Conservation (phyloP, 2,329 filamentous ascomycete species). For the Monosporascus sp. region DNA sequence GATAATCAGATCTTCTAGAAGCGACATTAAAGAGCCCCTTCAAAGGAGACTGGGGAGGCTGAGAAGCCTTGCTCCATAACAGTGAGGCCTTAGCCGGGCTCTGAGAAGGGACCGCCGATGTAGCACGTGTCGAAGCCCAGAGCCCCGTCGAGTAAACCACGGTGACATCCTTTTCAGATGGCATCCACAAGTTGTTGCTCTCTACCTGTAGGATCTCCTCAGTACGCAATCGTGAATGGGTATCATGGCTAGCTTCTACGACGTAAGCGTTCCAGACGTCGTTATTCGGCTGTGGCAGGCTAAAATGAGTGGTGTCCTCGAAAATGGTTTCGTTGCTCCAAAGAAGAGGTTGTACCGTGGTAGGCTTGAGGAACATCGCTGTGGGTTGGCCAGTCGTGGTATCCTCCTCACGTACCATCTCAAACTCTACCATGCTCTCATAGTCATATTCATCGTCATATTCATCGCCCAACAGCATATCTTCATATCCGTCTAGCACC, state of each 20-base stretch:
- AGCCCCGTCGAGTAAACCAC: background rate
- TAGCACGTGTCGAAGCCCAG: background rate
- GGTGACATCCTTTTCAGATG: background rate
- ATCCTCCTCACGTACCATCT: slow-evolving; percentile 22
- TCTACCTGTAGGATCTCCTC: slow-evolving; percentile 1
- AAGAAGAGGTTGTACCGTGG: slow-evolving; percentile 4
- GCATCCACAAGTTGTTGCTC: slow-evolving; percentile 3
- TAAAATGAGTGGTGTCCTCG: slow-evolving; percentile 6
- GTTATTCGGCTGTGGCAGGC: slow-evolving; percentile 11
- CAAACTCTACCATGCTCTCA: slow-evolving; percentile 11
- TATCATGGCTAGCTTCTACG: background rate
- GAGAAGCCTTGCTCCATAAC: slow-evolving; percentile 14
- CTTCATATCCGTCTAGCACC: slow-evolving; percentile 29
- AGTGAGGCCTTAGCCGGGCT: background rate
- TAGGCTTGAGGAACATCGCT: slow-evolving; percentile 5
- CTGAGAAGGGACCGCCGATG: background rate
- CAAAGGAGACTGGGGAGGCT: slow-evolving; percentile 1
- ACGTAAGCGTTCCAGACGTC: slow-evolving; percentile 4
- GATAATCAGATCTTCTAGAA: slow-evolving; percentile 18
- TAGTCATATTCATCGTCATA: slow-evolving; percentile 19
- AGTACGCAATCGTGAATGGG: background rate
- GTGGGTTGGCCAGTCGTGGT: slow-evolving; percentile 25
- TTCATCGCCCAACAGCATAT: slow-evolving; percentile 25
- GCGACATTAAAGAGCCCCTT: slow-evolving; percentile 21
- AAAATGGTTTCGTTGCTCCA: slow-evolving; percentile 14